These are phyloP conservation scores for Ustilaginoidea virens DNA, from an alignment of 2,329 filamentous ascomycete genomes.

Conservation along the genomic window DNA sequence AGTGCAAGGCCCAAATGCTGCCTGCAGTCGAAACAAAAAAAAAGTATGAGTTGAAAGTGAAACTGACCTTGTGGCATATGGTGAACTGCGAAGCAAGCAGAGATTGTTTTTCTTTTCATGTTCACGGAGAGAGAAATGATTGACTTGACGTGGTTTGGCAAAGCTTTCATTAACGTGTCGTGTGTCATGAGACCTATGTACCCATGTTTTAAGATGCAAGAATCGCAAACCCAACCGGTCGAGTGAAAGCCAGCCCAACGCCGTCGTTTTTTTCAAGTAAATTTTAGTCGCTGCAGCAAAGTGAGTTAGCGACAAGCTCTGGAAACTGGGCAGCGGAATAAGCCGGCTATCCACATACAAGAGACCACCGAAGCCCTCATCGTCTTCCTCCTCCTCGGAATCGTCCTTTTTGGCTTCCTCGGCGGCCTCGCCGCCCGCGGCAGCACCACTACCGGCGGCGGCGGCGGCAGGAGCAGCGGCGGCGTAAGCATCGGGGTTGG, in stretches of 20 bases:
- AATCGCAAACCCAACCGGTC: conserved; percentile 29
- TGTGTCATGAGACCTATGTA: conserved; percentile 30
- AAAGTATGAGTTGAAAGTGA: conserved; percentile 18
- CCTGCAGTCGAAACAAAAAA: conserved; percentile 5
- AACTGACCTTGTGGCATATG: conserved; percentile 21
- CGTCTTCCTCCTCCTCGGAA: conserved; percentile 53
- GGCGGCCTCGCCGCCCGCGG: conserved; percentile 43
- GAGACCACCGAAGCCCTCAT: conserved; percentile 64
- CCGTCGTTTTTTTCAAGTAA: conserved; percentile 18
- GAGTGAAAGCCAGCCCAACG: conserved; percentile 24
- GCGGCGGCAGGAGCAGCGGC: conserved; percentile 58
- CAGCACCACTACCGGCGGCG: conserved; percentile 35
- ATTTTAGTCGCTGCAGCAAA: conserved; percentile 33
- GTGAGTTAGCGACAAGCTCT: conserved; percentile 21
- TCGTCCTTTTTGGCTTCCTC: conserved; percentile 51
- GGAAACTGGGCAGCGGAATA: background rate
- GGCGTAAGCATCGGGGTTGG: conserved; percentile 96
- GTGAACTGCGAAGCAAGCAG: no score
- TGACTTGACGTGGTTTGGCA: conserved; percentile 3
- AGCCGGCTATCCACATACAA: conserved; percentile 34
- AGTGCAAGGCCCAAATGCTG: conserved; percentile 1
- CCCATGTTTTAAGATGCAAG: conserved; percentile 21
- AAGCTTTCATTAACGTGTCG: conserved; percentile 14
- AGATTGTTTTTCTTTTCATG: conserved; percentile 2
- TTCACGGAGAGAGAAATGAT: background rate